Evolutionary conservation across 306 rosid genomes (phyloP), one percentile per base, ranked within the genome.

Genomic region (Prunus persica): DNA sequence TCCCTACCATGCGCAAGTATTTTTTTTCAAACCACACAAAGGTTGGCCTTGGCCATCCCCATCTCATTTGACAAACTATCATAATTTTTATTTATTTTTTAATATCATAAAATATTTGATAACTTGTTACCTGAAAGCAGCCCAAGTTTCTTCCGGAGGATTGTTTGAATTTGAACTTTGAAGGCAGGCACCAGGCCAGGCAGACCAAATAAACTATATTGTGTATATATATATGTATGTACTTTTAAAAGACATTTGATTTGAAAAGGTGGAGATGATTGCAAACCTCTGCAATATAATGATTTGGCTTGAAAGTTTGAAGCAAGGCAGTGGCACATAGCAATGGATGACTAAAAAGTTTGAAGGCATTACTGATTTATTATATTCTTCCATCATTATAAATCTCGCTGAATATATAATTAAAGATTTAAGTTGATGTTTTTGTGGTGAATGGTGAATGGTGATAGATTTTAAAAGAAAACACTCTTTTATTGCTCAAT

Each of bases 401-500:
- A 12, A 57, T 24, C 28, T 72, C 55, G 10, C 22, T 72, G 43
- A 24, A 60, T 41, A 27, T 19, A 60, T 61, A 52, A 73, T 73
- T 10, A 61, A 46, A 28, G 60, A 58, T 5, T 30, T 16, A 63
- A 63, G 3, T 4, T 3, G 46, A 15, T 41, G 50, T 72, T 78
- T 74, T 34, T 34, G 41, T 6, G 41, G 8, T 34, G 41, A 34
- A 34, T 32, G 38, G 38, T 5, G 34, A 30, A 30, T 30, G 34
- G 34, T 4, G 38, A 5, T 34, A 34, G 41, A 34, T 34, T 34
- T 34, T 34, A 34, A 34, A 34, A 34, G 41, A 34, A 34, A 34
- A 72, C 41, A 15, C 84, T 69, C 71, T 56, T 86, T 83, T n/a
- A 76, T 80, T 78, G 66, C 82, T 84, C 81, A 82, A 84, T 89